Evolutionary conservation across 208 protist genomes (phyloP), one percentile per base, ranked within the genome.

Genomic region (Leptomonas seymouri): DNA sequence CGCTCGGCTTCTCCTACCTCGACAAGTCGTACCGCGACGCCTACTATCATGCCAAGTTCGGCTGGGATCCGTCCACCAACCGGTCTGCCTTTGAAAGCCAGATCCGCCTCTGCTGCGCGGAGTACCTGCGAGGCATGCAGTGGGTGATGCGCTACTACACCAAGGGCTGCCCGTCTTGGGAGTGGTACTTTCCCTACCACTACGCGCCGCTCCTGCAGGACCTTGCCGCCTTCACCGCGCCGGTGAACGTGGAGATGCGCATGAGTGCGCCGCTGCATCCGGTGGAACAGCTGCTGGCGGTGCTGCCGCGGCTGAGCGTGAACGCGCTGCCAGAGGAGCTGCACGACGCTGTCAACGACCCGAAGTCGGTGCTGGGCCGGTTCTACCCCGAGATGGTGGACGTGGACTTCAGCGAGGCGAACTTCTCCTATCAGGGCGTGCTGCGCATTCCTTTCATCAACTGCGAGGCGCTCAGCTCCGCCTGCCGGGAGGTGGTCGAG

Each of bases 121-220:
- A 88, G 66, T 99, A 99, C 87, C 71, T 99, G 44, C 88, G 98
- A 57, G 99, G 99, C 23, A 84, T 99, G 44, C 86, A 88, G 68
- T 99, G 99, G 99, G 98, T 99, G n/a, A 87, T 99, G 74, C 71
- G 79, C 14, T 99, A 99, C 89, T 99, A 99, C 84, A 99, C 98
- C 65, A 82, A 93, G 44, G 98, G 98, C 14, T 98, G 94, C 76
- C 86, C 92, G 15, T 98, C 94, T 44, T 99, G 99, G 99, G 70
- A 81, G 67, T 99, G 98, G 98, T 99, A 94, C 81, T 99, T 99
- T 78, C 99, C 99, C 9, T 99, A 95, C 87, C 95, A 99, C 87
- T 99, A 99, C 84, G 86, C 98, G 15, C 99, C 99, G 16, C 94
- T 99, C 34, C 84, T 98, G 66, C 76, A 95, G 72, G 92, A 97